phyloP scores from a whole-genome alignment of 306 rosid species.

The Inga oerstediana region DNA sequence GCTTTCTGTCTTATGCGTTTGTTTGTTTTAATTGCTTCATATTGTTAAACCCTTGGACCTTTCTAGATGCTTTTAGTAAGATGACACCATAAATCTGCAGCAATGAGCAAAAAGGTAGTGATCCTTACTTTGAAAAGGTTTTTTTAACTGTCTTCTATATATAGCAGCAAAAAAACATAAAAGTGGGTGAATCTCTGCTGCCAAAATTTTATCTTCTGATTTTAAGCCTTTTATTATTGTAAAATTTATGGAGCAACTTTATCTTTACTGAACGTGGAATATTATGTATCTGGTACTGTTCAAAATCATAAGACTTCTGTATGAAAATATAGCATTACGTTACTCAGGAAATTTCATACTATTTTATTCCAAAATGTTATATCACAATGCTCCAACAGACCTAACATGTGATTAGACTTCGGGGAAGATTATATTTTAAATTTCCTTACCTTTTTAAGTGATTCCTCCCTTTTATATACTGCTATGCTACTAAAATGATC shows the following conservation, averaged over 20 bases:
- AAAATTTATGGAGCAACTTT: not conserved
- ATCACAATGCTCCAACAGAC: not conserved
- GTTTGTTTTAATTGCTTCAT: not conserved
- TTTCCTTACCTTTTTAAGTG: conserved; percentile 9
- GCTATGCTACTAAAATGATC: conserved; percentile 23
- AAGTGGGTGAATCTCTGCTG: not conserved
- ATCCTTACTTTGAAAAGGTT: not conserved
- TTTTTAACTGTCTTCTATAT: not conserved
- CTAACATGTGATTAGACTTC: not conserved
- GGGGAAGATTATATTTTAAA: not conserved
- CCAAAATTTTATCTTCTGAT: not conserved
- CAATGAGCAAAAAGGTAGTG: not conserved
- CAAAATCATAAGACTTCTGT: not conserved
- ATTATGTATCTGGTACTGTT: not conserved
- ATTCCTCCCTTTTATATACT: not conserved
- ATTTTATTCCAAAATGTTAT: not conserved
- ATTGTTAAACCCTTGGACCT: not conserved
- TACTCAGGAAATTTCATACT: not conserved
- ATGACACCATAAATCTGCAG: not conserved
- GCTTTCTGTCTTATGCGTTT: not conserved
- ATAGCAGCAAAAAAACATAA: not conserved
- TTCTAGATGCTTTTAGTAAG: not conserved
- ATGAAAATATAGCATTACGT: not conserved
- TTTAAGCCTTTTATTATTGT: not conserved
- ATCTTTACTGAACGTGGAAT: not conserved